A percentile compares a stretch with the other conserved stretches of the same genome.
phyloP scores from a whole-genome alignment of 495 filamentous ascomycete genomes.

The Arthonia radiata region DNA sequence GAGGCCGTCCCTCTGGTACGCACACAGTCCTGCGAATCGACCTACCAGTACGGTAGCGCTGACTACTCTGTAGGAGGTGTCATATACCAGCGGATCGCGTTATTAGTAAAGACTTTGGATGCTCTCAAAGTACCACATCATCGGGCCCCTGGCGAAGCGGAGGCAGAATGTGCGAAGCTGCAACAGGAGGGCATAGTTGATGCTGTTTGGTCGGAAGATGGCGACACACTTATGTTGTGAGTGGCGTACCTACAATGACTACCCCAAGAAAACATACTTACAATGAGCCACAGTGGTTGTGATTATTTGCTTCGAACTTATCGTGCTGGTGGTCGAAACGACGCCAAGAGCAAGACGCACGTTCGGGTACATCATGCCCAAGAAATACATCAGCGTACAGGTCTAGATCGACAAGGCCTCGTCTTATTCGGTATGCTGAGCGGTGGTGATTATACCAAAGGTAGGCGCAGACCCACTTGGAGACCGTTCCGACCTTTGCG shows the following conservation, averaged over 20 bases:
- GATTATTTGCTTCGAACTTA: constrained; percentile 7
- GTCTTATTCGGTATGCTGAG: constrained; percentile 8
- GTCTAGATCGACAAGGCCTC: constrained; percentile 6
- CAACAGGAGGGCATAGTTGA: constrained; percentile 9
- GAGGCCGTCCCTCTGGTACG: no score
- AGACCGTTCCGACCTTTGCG: no score
- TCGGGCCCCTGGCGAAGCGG: constrained; percentile 9
- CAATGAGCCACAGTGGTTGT: no score
- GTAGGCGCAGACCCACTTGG: no score
- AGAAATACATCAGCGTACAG: constrained; percentile 2
- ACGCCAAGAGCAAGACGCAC: constrained; percentile 4
- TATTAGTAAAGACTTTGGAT: constrained; percentile 5
- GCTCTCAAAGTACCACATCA: constrained; percentile 6
- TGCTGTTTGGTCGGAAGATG: constrained; percentile 10
- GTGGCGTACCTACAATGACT: no score
- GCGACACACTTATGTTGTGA: constrained; percentile 10
- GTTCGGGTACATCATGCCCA: constrained; percentile 5
- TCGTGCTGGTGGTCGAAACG: constrained; percentile 3
- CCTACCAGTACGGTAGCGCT: no score
- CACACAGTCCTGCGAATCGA: no score
- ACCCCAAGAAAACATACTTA: no score
- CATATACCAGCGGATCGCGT: constrained; percentile 4
- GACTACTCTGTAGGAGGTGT: constrained; percentile 3
- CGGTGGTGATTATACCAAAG: constrained; percentile 10
- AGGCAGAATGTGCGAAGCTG: constrained; percentile 10